Evolutionary conservation across 2,329 filamentous ascomycete genomes (phyloP), one percentile per base, ranked within the genome.

Genomic region (Aureobasidium melanogenum): DNA sequence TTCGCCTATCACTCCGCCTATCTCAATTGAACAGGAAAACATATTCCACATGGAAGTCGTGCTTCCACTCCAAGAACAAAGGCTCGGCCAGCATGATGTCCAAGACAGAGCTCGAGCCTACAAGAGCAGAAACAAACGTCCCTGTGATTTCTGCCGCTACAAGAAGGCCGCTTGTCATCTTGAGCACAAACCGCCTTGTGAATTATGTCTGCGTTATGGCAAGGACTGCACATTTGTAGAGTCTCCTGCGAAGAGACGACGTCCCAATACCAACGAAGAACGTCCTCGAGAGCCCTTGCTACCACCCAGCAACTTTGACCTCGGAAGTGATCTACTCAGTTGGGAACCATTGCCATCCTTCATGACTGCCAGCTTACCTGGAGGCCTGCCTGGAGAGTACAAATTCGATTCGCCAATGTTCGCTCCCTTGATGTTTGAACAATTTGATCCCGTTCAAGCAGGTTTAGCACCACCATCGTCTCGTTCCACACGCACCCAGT

Each of bases 211-310:
- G n/a, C 69, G 74, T 9, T 75, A 77, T 63, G 71, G 71, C 63
- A 74, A 73, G 38, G 70, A 75, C 32, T 79, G 77, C 66, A 78
- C 76, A 3, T 79, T 79, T 64, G 69, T 78, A 22, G 76, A 79
- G 62, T 67, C 67, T 32, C 68, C 69, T 36, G 71, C 70, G 47
- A 73, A 73, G 62, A 62, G 69, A 54, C 65, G 69, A 38, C 59
- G 70, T 55, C 70, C 70, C 26, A 72, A 71, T 56, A 69, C 70
- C 26, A 71, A 70, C 57, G 66, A 69, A 55, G 63, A 67, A 60
- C 60, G n/a, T 39, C 15, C 41, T 47, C 43, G 19, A 38, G 60
- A 62, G n/a, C 22, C 44, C 14, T 17, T 57, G 10, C 12, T 62
- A 24, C 60, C 60, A n/a, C 51, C 60, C 14, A 39, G 52, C 32